These are phyloP conservation scores for Gypsophila paniculata DNA, from an alignment of 179 eudicot species.

Conservation along the genomic window DNA sequence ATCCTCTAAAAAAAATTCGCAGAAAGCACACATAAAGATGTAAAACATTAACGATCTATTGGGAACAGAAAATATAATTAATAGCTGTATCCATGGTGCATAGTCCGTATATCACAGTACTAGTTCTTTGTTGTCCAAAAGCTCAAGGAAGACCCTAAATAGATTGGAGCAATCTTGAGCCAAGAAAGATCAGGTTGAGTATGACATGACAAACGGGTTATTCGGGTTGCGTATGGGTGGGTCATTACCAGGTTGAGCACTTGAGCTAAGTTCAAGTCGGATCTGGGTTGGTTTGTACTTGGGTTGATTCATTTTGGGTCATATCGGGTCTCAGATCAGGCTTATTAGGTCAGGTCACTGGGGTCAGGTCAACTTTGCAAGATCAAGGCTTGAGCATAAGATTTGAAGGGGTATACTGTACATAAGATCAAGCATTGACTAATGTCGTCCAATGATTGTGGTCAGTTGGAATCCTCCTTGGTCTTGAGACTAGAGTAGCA, in stretches of 20 bases:
- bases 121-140: background rate
- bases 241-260: no score
- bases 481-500: background rate
- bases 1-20: conserved; percentile 42
- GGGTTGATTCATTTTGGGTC: no score
- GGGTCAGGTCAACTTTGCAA: no score
- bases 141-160: conserved; percentile 8
- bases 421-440: conserved; percentile 1
- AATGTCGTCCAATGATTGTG: background rate
- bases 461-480: background rate
- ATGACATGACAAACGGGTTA: no score
- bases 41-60: background rate
- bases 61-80: background rate
- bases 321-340: no score
- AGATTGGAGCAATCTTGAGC: background rate
- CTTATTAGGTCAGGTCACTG: no score
- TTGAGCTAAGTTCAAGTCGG: no score
- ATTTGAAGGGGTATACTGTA: background rate
- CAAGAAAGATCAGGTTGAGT: background rate
- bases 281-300: no score
- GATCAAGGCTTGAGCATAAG: background rate
- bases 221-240: no score
- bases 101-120: background rate
- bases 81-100: conserved; percentile 5
- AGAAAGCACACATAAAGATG: conserved; percentile 3